Evolutionary conservation across 2,329 filamentous ascomycete species (phyloP), one percentile per base, ranked within the genome.

Genomic region (Exserohilum rostratum): DNA sequence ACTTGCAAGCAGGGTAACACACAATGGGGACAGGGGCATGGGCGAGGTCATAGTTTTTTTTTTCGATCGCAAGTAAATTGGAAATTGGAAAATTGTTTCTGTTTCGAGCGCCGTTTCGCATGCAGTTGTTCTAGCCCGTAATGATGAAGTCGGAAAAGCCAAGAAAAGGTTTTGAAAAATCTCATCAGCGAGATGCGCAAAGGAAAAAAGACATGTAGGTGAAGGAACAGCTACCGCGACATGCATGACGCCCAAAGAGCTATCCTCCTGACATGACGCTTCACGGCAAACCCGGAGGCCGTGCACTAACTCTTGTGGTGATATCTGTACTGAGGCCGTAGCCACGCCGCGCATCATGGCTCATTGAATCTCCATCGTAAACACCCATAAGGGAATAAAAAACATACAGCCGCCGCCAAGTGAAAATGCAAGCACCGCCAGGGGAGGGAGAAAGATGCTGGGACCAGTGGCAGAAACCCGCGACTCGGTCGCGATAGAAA

Each of bases 381-480:
- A 74, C 68, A 72, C 67, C 68, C 46, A 64, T 51, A 66, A 56
- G 54, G 22, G 22, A 25, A 25, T 62, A 65, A 58, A 69, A 68
- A 69, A 69, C 62, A 73, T 73, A 72, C 66, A 74, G 70, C 72
- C 71, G 61, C 73, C 74, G 40, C 68, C 72, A 49, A 62, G 60
- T 71, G 70, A 69, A 71, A 75, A 76, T 75, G 71, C 72, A 73
- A 61, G 57, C 55, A 58, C 65, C 65, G 65, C 67, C 61, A 65
- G 46, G 61, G 55, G 60, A 58, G 54, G 55, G 60, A 57, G 54
- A 62, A 63, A 63, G 56, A 71, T 71, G 63, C 61, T 66, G 60
- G 65, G 59, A 63, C 60, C 22, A 59, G 43, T 61, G 57, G 59
- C 60, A 65, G 68, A 57, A 64, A 59, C 58, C 61, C 56, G 55